These are phyloP conservation scores for Chaetomium tenue DNA, from an alignment of 495 filamentous ascomycete species.

Conservation along the genomic window DNA sequence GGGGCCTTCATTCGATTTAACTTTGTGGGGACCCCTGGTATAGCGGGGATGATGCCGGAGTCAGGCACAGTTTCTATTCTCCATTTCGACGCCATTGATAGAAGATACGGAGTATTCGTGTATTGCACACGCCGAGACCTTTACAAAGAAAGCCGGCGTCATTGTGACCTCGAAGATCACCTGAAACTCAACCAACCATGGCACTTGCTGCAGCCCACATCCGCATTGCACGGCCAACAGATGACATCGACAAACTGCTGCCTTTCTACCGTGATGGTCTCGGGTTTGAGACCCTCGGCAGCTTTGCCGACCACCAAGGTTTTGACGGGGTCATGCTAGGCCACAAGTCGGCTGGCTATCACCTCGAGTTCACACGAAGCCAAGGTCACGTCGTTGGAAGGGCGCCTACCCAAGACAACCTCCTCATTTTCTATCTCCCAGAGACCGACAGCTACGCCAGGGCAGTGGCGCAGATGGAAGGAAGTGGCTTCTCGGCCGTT, in stretches of 20 bases:
- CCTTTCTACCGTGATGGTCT: slow-evolving; percentile 38
- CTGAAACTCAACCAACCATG: slow-evolving; percentile 20
- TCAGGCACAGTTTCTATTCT: background rate
- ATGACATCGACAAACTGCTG: slow-evolving; percentile 34
- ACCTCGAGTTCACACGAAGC: slow-evolving; percentile 37
- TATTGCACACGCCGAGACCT: too few relatives aligned
- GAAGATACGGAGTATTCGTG: background rate
- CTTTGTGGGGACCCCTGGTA: slow-evolving; percentile 3
- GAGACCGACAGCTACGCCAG: slow-evolving; percentile 20
- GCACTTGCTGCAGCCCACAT: slow-evolving; percentile 29
- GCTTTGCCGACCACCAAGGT: slow-evolving; percentile 33
- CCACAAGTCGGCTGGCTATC: slow-evolving; percentile 27
- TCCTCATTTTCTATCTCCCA: slow-evolving; percentile 38
- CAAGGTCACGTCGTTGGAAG: slow-evolving; percentile 30
- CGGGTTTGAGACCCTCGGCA: slow-evolving; percentile 31
- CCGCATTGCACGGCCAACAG: slow-evolving; percentile 38
- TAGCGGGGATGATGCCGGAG: slow-evolving; percentile 1
- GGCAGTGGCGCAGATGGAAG: slow-evolving; percentile 32
- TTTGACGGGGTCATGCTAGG: slow-evolving; percentile 39
- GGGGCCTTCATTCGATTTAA: background rate
- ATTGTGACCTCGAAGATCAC: background rate
- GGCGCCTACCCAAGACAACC: slow-evolving; percentile 38
- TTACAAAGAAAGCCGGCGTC: too few relatives aligned
- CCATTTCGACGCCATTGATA: background rate
- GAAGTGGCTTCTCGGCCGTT: slow-evolving; percentile 27